Conservation (phyloP, 768 basidiomycete species). For the Russula abietina region DNA sequence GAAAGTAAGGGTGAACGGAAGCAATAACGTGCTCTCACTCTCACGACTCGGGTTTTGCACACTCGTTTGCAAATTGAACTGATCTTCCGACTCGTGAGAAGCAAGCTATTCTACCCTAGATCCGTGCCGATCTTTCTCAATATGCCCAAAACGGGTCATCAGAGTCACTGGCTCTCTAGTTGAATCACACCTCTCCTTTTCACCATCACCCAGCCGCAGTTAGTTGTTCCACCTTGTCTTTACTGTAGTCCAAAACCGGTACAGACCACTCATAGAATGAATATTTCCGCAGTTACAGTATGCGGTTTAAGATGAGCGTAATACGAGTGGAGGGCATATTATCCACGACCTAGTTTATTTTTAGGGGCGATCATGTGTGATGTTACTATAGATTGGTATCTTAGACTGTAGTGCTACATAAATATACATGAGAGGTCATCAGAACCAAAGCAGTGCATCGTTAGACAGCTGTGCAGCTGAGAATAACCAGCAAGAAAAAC, state of each 20-base stretch:
- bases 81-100: background rate
- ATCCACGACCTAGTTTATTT: background rate
- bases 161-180: too few relatives aligned
- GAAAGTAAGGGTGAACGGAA: background rate
- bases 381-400: constrained; percentile 17
- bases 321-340: background rate
- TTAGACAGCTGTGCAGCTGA: constrained; percentile 4
- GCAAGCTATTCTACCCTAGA: background rate
- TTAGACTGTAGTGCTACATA: constrained; percentile 4
- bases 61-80: background rate
- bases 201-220: too few relatives aligned
- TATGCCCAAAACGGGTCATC: background rate
- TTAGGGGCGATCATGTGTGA: background rate
- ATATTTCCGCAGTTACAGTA: background rate
- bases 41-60: background rate
- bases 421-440: constrained; percentile 9
- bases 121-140: background rate
- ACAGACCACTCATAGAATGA: background rate
- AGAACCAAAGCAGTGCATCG: constrained; percentile 9
- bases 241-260: too few relatives aligned
- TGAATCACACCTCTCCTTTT: too few relatives aligned
- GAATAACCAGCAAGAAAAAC: background rate
- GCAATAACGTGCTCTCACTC: background rate
- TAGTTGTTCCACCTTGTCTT: too few relatives aligned
- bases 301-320: background rate